These are phyloP conservation scores for Malus hybrid DNA, from an alignment of 331 rosid genomes.

Conservation along the genomic window DNA sequence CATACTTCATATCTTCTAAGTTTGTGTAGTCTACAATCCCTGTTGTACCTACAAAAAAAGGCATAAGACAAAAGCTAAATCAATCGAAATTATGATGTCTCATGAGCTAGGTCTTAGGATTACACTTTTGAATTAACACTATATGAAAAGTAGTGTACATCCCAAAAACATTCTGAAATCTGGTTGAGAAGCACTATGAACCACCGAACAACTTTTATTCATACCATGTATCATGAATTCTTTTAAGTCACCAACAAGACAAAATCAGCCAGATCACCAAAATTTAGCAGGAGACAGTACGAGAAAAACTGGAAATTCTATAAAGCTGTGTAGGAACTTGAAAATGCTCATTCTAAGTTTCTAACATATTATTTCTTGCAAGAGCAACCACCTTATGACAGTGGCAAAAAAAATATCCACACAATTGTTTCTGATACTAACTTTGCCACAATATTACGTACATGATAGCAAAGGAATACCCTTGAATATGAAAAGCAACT, in stretches of 20 bases:
- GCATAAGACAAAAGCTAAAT: neutral
- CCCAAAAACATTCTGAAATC: neutral
- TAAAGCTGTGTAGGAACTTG: neutral
- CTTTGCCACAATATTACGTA: neutral
- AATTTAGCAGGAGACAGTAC: neutral
- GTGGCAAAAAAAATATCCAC: neutral
- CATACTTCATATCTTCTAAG: constrained; percentile 95
- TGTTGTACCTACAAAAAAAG: constrained; percentile 63
- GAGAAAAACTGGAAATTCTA: neutral
- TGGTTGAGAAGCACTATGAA: neutral
- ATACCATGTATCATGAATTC: neutral
- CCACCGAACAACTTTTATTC: neutral
- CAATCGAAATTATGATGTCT: neutral
- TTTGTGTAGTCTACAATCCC: constrained; percentile 95
- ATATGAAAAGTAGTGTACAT: neutral
- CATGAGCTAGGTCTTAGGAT: neutral
- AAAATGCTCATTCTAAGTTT: neutral
- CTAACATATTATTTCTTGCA: too few species aligned
- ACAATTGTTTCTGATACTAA: neutral
- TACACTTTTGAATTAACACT: neutral
- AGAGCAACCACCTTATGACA: too few species aligned
- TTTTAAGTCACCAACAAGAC: neutral
- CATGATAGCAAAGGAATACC: neutral
- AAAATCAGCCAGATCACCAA: neutral
- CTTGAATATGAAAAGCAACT: constrained; percentile 12